Evolutionary conservation across 2,329 filamentous ascomycete genomes (phyloP).

Genomic region (Ophiostoma tasmaniense): DNA sequence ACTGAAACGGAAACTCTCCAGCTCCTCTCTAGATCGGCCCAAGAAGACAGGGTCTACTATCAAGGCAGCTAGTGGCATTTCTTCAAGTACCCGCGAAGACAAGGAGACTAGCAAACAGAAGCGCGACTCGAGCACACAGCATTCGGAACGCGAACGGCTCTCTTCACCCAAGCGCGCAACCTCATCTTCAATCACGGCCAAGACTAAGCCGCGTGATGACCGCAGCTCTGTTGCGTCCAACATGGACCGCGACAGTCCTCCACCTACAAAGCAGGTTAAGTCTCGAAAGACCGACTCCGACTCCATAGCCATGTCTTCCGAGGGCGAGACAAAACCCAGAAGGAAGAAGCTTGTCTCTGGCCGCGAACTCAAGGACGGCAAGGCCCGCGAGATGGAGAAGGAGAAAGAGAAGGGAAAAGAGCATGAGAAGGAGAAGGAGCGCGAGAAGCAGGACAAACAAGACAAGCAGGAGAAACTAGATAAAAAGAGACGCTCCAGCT

Average conservation of each 20-base stretch:
- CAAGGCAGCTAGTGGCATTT: conserved; percentile 20
- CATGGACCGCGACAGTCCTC: conserved; percentile 47
- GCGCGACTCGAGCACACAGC: conserved; percentile 32
- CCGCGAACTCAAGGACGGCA: conserved; percentile 51
- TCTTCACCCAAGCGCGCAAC: conserved; percentile 41
- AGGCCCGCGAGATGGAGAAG: conserved; percentile 18
- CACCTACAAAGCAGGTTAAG: conserved; percentile 42
- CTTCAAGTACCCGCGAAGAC: conserved; percentile 43
- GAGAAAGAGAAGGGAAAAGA: conserved; percentile 37
- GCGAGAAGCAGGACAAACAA: conserved; percentile 32
- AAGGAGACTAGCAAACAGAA: conserved; percentile 21
- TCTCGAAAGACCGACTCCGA: conserved; percentile 48
- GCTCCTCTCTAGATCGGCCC: conserved; percentile 37
- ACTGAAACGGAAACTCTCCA: conserved; percentile 41
- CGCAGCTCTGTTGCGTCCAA: conserved; percentile 38
- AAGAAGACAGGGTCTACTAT: conserved; percentile 34
- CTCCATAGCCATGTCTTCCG: conserved; percentile 42
- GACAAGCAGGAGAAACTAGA: conserved; percentile 4
- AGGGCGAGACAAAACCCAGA: conserved; percentile 52
- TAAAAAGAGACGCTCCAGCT: conserved; percentile 49
- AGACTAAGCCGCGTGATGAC: conserved; percentile 26
- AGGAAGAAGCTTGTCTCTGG: conserved; percentile 59
- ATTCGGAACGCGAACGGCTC: conserved; percentile 45
- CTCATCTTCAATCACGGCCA: neutral
- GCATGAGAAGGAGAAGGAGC: conserved; percentile 27